A percentile compares a stretch with the other conserved stretches of the same genome.
Conservation (phyloP, 2,329 filamentous ascomycete species). For the Claviceps sorghi region DNA sequence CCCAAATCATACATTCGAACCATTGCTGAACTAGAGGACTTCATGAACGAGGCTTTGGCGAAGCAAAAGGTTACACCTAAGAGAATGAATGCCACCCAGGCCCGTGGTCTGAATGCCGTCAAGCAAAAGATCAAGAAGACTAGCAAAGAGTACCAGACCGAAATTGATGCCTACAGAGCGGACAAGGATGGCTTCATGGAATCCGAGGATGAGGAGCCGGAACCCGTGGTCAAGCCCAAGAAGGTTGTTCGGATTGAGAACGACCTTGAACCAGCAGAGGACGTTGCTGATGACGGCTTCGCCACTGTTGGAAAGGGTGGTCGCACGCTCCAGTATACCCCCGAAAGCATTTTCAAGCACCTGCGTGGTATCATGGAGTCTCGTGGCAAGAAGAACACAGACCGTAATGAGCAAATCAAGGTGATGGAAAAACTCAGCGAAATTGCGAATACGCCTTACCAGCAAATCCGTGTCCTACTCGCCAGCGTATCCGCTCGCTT, state of each 20-base stretch:
- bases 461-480: constrained; percentile 81
- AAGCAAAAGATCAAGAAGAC: constrained; percentile 99
- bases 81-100: constrained; percentile 97
- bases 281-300: constrained; percentile 75
- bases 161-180: constrained; percentile 75
- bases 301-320: constrained; percentile 79
- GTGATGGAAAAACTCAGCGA: constrained; percentile 94
- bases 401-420: constrained; percentile 84
- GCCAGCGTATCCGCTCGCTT: constrained; percentile 89
- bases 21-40: constrained; percentile 84
- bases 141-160: constrained; percentile 82
- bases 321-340: constrained; percentile 79
- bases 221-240: constrained; percentile 33
- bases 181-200: constrained; percentile 82
- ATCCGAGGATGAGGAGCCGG: constrained; percentile 63
- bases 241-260: constrained; percentile 23
- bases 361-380: constrained; percentile 86
- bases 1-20: constrained; percentile 90
- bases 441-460: constrained; percentile 81
- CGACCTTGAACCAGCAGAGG: constrained; percentile 32
- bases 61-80: constrained; percentile 94
- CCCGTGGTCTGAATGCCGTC: constrained; percentile 86
- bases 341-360: constrained; percentile 97
- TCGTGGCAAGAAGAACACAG: constrained; percentile 97
- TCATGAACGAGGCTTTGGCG: constrained; percentile 81